These are phyloP conservation scores for Aristolochia contorta DNA, from an alignment of 164 flowering plant species.

Conservation along the genomic window DNA sequence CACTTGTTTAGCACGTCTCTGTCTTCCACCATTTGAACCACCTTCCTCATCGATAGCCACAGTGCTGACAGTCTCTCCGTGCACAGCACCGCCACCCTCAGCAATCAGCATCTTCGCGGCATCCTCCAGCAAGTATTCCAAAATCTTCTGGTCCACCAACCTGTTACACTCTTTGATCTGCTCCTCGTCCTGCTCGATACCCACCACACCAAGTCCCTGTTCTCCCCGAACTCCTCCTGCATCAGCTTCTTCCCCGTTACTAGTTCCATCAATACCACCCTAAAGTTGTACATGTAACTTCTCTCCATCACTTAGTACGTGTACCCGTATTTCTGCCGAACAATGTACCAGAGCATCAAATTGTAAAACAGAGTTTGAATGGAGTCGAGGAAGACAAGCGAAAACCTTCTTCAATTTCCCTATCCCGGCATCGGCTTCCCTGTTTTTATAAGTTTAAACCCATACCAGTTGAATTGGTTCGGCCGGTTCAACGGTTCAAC, in stretches of 20 bases:
- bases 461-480: too few species aligned
- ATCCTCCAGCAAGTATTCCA: conserved; percentile 27
- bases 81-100: conserved; percentile 44
- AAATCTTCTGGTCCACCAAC: conserved; percentile 39
- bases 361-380: too few species aligned
- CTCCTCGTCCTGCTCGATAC: conserved; percentile 22
- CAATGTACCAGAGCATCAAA: too few species aligned
- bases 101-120: conserved; percentile 47
- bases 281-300: conserved; percentile 74
- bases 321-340: conserved; percentile 68
- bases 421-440: too few species aligned
- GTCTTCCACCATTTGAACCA: conserved; percentile 70
- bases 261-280: conserved; percentile 67
- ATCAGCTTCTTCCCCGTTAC: conserved; percentile 60
- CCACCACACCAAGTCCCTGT: conserved; percentile 61
- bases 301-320: conserved; percentile 47
- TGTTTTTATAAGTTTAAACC: too few species aligned
- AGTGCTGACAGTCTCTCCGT: conserved; percentile 45
- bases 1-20: too few species aligned
- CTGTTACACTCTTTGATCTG: conserved; percentile 20
- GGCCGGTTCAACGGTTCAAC: too few species aligned
- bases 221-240: conserved; percentile 54
- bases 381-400: too few species aligned
- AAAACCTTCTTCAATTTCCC: too few species aligned
- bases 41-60: conserved; percentile 72